These are phyloP conservation scores for Saccharum hybrid DNA, from an alignment of 202 grass and related monocot genomes.

Conservation along the genomic window DNA sequence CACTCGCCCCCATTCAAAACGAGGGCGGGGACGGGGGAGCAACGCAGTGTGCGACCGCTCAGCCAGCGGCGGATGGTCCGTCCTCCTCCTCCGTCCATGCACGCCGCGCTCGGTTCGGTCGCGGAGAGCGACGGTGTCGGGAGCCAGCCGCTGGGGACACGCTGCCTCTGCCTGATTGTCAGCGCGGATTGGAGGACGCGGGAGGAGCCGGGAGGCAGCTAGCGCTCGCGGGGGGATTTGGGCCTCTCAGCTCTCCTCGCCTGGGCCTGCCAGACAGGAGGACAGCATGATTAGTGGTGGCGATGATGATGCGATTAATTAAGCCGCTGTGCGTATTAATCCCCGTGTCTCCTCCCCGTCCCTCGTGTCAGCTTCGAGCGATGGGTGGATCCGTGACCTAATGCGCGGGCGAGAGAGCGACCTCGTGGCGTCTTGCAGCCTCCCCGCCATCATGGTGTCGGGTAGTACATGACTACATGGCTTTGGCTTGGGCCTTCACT, in stretches of 20 bases:
- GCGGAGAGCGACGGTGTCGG: conserved; percentile 57
- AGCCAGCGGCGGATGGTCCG: conserved; percentile 13
- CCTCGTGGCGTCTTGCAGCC: conserved; percentile 15
- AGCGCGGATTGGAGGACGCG: background rate
- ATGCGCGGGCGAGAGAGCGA: conserved; percentile 6
- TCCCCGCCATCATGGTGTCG: conserved; percentile 41
- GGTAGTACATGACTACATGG: background rate
- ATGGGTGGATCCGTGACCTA: background rate
- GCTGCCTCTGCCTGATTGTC: conserved; percentile 23
- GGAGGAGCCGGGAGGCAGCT: background rate
- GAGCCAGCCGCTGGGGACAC: conserved; percentile 30
- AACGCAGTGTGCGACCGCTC: conserved; percentile 12
- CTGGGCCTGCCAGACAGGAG: conserved; percentile 31
- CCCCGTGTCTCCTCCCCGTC: conserved; percentile 24
- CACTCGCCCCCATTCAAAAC: background rate
- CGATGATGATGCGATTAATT: conserved; percentile 20
- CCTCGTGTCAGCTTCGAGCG: conserved; percentile 17
- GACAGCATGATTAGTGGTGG: conserved; percentile 49
- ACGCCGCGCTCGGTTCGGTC: background rate
- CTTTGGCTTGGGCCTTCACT: background rate
- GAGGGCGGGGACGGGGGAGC: background rate
- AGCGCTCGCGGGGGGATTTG: background rate
- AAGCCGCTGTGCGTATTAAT: conserved; percentile 33
- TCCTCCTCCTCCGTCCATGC: background rate
- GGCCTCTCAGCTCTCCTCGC: background rate